These are phyloP conservation scores for Austroboletus festivus DNA, from an alignment of 768 basidiomycete species.

Conservation along the genomic window DNA sequence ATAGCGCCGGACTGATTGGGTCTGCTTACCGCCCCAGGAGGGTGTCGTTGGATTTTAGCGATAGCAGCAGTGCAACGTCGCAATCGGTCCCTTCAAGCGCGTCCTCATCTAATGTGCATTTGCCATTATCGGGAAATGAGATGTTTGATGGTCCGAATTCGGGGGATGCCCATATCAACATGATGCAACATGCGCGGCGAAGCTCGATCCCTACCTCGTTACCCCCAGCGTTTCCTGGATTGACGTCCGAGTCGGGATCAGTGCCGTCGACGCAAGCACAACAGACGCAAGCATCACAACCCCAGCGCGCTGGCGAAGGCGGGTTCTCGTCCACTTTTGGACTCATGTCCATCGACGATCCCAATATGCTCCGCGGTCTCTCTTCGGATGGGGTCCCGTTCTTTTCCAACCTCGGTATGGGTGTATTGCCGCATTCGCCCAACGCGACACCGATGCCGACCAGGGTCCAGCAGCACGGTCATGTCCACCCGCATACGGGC, in stretches of 20 bases:
- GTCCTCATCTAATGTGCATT: slow-evolving; percentile 49
- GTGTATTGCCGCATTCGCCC: slow-evolving; percentile 36
- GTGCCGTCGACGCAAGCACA: not conserved
- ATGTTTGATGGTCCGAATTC: slow-evolving; percentile 26
- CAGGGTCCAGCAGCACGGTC: slow-evolving; percentile 19
- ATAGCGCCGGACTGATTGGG: slow-evolving; percentile 17
- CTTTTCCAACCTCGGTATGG: slow-evolving; percentile 41
- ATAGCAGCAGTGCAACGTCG: slow-evolving; percentile 42
- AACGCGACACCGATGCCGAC: slow-evolving; percentile 48
- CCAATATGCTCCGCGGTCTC: slow-evolving; percentile 61
- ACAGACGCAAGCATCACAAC: slow-evolving; percentile 2
- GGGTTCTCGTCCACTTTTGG: slow-evolving; percentile 66
- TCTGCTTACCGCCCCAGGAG: slow-evolving; percentile 31
- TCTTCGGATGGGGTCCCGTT: slow-evolving; percentile 59
- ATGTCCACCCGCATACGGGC: slow-evolving; percentile 4
- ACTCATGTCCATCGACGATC: slow-evolving; percentile 73
- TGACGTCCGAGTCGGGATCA: slow-evolving; percentile 3
- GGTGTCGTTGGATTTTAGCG: slow-evolving; percentile 39
- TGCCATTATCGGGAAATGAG: slow-evolving; percentile 38
- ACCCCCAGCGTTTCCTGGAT: slow-evolving; percentile 2
- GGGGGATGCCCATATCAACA: slow-evolving; percentile 22
- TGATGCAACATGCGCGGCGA: slow-evolving; percentile 18
- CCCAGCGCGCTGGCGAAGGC: slow-evolving; percentile 29
- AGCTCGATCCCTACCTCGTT: slow-evolving; percentile 16
- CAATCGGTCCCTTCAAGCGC: slow-evolving; percentile 53